phyloP scores from a whole-genome alignment of 1,139 yeast species.

The Magnusiomyces fungicola region DNA sequence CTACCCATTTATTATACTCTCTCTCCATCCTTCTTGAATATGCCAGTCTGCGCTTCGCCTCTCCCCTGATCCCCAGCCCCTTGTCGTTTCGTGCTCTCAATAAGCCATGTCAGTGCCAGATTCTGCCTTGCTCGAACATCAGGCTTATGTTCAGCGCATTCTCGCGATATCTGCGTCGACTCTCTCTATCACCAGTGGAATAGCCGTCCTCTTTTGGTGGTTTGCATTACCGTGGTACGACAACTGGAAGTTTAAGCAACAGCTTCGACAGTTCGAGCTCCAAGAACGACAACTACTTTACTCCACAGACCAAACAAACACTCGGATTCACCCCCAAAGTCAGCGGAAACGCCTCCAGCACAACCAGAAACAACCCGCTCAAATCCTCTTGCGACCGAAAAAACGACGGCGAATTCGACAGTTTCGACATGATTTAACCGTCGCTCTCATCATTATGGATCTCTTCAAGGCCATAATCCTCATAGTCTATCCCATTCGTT shows the following conservation, averaged over 20 bases:
- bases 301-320: not conserved
- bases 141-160: constrained; percentile 11
- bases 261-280: not conserved
- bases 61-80: too few relatives aligned
- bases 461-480: constrained; percentile 60
- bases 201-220: constrained; percentile 16
- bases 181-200: constrained; percentile 11
- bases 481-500: constrained; percentile 56
- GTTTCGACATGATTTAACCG: constrained; percentile 65
- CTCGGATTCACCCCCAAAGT: too few relatives aligned
- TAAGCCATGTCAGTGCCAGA: not conserved
- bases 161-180: constrained; percentile 12
- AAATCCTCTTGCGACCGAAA: not conserved
- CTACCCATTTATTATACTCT: too few relatives aligned
- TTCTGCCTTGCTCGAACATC: constrained; percentile 1
- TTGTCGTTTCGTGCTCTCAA: too few relatives aligned
- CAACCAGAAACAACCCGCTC: not conserved
- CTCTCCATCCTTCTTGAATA: too few relatives aligned
- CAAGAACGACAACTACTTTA: constrained; percentile 1
- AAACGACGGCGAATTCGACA: constrained; percentile 29
- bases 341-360: too few relatives aligned
- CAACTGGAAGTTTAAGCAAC: constrained; percentile 3
- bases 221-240: constrained; percentile 9
- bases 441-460: constrained; percentile 61
- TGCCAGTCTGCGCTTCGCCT: too few relatives aligned